Evolutionary conservation across 1,284 basidiomycete genomes (phyloP).

Genomic region (Malassezia furfur): DNA sequence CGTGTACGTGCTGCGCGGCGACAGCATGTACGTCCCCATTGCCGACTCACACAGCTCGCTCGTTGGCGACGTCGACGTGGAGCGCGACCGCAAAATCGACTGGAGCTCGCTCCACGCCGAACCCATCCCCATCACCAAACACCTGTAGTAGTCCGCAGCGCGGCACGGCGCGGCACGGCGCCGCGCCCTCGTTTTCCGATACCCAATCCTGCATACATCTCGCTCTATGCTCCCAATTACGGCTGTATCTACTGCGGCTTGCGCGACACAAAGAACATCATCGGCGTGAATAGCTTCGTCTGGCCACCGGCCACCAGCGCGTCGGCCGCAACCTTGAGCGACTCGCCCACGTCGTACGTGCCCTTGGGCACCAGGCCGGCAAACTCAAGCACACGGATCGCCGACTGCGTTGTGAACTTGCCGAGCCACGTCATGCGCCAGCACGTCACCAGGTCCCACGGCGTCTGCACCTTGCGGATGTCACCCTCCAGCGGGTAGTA

Average conservation of each 20-base stretch:
- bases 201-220: neutral
- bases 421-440: conserved; percentile 85
- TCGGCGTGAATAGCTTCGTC: conserved; percentile 59
- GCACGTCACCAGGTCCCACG: conserved; percentile 68
- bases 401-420: conserved; percentile 71
- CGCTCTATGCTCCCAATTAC: too few species aligned
- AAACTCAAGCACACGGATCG: conserved; percentile 68
- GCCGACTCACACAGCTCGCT: conserved; percentile 52
- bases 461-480: conserved; percentile 78
- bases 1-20: conserved; percentile 90
- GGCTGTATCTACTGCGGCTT: conserved; percentile 10
- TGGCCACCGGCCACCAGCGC: conserved; percentile 75
- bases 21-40: conserved; percentile 72
- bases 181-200: neutral
- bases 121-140: conserved; percentile 57
- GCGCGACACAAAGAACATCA: conserved; percentile 37
- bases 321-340: conserved; percentile 70
- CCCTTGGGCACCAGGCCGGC: conserved; percentile 80
- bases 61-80: conserved; percentile 82
- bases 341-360: conserved; percentile 80
- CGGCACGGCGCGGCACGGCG: too few species aligned
- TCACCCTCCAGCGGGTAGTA: conserved; percentile 95
- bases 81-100: conserved; percentile 69
- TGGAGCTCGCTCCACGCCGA: conserved; percentile 73
- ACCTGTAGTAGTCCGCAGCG: too few species aligned